phyloP scores from a whole-genome alignment of 352 stramenopile species.

The Phytophthora lateralis region DNA sequence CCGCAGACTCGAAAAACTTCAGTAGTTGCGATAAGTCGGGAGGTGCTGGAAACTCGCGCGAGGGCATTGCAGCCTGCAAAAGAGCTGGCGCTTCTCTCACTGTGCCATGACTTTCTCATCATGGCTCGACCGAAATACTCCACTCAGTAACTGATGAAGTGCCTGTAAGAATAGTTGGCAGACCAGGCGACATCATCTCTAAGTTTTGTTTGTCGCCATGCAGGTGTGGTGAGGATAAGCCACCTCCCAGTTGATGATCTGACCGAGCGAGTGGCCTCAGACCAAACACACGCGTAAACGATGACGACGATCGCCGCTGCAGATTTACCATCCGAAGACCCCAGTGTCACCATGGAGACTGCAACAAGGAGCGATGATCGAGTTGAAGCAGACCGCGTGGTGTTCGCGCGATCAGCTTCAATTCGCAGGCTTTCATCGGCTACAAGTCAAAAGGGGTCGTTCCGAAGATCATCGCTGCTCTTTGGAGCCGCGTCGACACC shows the following conservation, averaged over 20 bases:
- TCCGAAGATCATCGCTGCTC: constrained; percentile 13
- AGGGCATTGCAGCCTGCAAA: constrained; percentile 18
- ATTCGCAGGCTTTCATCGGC: constrained; percentile 40
- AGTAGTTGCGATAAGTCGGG: constrained; percentile 55
- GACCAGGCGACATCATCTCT: not conserved
- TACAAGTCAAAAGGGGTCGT: constrained; percentile 16
- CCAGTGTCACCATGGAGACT: constrained; percentile 7
- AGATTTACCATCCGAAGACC: constrained; percentile 12
- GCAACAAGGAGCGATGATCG: constrained; percentile 25
- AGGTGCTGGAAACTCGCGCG: constrained; percentile 40
- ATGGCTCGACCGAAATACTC: constrained; percentile 21
- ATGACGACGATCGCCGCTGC: constrained; percentile 7
- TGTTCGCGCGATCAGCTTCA: constrained; percentile 48
- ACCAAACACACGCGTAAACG: not conserved
- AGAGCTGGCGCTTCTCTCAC: constrained; percentile 1
- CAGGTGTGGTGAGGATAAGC: constrained; percentile 2
- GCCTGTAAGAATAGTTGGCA: constrained; percentile 23
- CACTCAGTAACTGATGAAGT: constrained; percentile 19
- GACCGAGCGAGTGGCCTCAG: not conserved
- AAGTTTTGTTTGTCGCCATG: constrained; percentile 13
- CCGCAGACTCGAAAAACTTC: constrained; percentile 45
- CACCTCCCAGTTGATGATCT: constrained; percentile 15
- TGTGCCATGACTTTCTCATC: not conserved
- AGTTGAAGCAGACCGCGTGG: constrained; percentile 34
- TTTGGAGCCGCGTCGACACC: constrained; percentile 10